Conservation (phyloP, 129 eudicot species). For the Rutidosis leptorrhynchoides region DNA sequence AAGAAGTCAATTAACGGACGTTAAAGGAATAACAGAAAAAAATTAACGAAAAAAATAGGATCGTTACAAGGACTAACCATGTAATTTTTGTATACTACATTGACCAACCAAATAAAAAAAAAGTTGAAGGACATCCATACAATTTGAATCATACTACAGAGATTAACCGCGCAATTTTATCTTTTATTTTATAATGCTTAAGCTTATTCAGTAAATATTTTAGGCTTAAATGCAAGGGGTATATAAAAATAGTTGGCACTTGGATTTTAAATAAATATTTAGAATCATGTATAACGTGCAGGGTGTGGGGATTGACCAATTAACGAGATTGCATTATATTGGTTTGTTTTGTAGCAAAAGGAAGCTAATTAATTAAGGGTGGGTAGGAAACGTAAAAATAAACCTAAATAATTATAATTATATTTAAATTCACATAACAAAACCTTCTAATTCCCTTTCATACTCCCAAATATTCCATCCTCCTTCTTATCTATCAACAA, state of each 20-base stretch:
- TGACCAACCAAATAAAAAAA: too few relatives aligned
- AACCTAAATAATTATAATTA: constrained; percentile 35
- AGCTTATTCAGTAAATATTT: too few relatives aligned
- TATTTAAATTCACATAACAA: constrained; percentile 42
- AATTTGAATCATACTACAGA: too few relatives aligned
- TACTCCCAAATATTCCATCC: constrained; percentile 86
- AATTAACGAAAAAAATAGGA: too few relatives aligned
- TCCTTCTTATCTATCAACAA: constrained; percentile 71
- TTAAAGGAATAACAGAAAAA: too few relatives aligned
- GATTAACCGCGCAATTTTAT: too few relatives aligned
- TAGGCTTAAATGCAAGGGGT: background rate
- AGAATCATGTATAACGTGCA: background rate
- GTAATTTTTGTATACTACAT: too few relatives aligned
- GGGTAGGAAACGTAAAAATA: constrained; percentile 25
- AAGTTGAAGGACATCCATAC: too few relatives aligned
- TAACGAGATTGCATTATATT: constrained; percentile 17
- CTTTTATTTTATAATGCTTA: too few relatives aligned
- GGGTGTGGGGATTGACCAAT: constrained; percentile 27
- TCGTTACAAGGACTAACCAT: too few relatives aligned
- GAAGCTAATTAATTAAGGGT: constrained; percentile 15
- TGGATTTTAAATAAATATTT: background rate
- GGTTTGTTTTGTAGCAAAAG: constrained; percentile 30
- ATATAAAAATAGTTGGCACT: background rate
- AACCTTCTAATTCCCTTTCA: constrained; percentile 94
- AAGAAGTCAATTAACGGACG: too few relatives aligned